A percentile compares a stretch with the other conserved stretches of the same genome.
Evolutionary conservation across 129 eudicot species (phyloP).

Genomic region (carrot (Daucus carota)): DH1_v3.0 NC_030388.2:27956001-27956500

Average conservation of each 20-base stretch:
- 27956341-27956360: neutral
- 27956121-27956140: neutral
- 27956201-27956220: slow-evolving; percentile 83
- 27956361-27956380: neutral
- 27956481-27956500: slow-evolving; percentile 65
- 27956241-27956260: slow-evolving; percentile 74
- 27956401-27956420: neutral
- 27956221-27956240: slow-evolving; percentile 75
- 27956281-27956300: neutral
- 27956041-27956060: neutral
- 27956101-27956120: neutral
- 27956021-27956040: neutral
- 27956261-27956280: neutral
- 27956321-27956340: neutral
- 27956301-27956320: neutral
- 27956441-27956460: slow-evolving; percentile 87
- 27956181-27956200: slow-evolving; percentile 67
- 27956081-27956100: neutral
- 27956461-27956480: slow-evolving; percentile 74
- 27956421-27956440: neutral
- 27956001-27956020: neutral
- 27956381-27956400: neutral
- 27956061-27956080: neutral
- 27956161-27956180: slow-evolving; percentile 70
- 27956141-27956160: slow-evolving; percentile 79